A percentile compares a stretch with the other conserved stretches of the same genome.
phyloP scores from a whole-genome alignment of 202 grass and related monocot genomes.

The Setaria italica region DNA sequence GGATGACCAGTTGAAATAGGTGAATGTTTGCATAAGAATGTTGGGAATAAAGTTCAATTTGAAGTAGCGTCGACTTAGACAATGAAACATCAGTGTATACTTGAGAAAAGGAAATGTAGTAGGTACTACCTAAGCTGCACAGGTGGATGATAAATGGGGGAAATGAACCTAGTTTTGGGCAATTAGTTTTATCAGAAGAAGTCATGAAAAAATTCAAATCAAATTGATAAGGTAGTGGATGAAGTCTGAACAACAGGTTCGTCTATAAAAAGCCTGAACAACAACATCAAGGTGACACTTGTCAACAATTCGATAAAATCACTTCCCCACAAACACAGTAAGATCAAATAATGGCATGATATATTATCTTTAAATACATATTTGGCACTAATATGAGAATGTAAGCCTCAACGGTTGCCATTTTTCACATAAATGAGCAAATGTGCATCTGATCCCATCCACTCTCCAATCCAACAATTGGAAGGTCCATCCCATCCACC shows the following conservation, averaged over 20 bases:
- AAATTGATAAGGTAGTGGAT: not conserved
- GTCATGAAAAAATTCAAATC: not conserved
- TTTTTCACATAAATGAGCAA: not conserved
- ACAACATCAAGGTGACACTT: not conserved
- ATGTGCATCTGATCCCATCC: not conserved
- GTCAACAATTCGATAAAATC: not conserved
- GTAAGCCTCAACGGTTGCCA: not conserved
- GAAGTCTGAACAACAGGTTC: not conserved
- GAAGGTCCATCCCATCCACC: not conserved
- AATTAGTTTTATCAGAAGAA: not conserved
- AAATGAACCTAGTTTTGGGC: not conserved
- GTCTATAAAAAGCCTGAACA: not conserved
- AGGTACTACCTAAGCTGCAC: not conserved
- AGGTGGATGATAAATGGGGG: not conserved
- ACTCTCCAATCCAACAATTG: not conserved
- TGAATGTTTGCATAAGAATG: constrained; percentile 16
- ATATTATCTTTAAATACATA: not conserved
- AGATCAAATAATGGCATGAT: not conserved
- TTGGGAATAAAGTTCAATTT: not conserved
- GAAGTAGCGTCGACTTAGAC: not conserved
- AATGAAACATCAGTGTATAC: too few relatives aligned
- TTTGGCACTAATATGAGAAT: not conserved
- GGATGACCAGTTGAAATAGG: not conserved
- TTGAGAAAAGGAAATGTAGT: constrained; percentile 22
- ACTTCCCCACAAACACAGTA: not conserved